Evolutionary conservation across 192 early-diverging fungal genomes (phyloP).

Genomic region (Pilaira anomala): DNA sequence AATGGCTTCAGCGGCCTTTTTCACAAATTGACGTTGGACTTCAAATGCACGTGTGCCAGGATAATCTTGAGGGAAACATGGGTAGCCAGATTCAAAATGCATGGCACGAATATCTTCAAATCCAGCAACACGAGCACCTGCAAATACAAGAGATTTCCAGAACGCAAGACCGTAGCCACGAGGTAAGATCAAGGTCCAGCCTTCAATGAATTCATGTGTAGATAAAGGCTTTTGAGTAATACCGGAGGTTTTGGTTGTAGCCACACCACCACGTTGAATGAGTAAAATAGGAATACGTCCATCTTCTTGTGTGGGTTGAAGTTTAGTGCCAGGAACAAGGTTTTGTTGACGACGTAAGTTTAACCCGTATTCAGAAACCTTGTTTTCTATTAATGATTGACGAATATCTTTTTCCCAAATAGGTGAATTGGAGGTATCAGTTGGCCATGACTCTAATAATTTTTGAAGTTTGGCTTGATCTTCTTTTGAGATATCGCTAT

Average conservation of each 20-base stretch:
- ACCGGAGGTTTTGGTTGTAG: background rate
- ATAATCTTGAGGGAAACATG: conserved; percentile 83
- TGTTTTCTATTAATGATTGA: conserved; percentile 36
- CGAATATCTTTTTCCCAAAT: conserved; percentile 60
- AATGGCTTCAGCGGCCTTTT: conserved; percentile 39
- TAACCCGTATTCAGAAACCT: conserved; percentile 53
- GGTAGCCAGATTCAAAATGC: conserved; percentile 73
- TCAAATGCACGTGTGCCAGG: conserved; percentile 71
- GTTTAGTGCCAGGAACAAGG: conserved; percentile 55
- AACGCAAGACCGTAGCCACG: conserved; percentile 81
- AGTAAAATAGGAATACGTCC: conserved; percentile 76
- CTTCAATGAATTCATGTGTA: conserved; percentile 41
- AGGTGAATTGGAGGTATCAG: conserved; percentile 39
- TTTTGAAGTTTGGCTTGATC: conserved; percentile 37
- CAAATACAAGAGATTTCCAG: conserved; percentile 87
- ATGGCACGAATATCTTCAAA: conserved; percentile 65
- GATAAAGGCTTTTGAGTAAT: conserved; percentile 24
- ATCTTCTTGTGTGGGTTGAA: conserved; percentile 53
- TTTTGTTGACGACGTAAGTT: conserved; percentile 41
- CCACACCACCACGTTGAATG: conserved; percentile 64
- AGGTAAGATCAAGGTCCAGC: conserved; percentile 83
- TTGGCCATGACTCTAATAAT: conserved; percentile 58
- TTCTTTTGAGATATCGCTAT: conserved; percentile 27
- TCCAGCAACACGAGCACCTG: conserved; percentile 80
- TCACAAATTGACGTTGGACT: conserved; percentile 30